Evolutionary conservation across 257 asterid species (phyloP).

Genomic region (Scutellaria baicalensis): DNA sequence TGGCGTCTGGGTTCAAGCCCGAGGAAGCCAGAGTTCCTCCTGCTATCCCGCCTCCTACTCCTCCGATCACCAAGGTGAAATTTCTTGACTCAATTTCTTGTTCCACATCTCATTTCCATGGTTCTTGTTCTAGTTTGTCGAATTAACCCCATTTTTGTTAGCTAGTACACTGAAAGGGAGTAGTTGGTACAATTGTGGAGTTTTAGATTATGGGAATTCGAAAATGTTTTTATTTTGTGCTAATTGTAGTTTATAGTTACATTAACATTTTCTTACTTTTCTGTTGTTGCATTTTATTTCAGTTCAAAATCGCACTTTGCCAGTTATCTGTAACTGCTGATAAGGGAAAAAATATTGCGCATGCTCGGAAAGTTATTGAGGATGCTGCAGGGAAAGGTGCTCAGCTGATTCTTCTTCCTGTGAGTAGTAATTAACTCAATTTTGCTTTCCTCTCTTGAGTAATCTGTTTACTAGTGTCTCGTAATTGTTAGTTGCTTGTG

Average conservation of each 20-base stretch:
- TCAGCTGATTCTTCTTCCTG: constrained; percentile 77
- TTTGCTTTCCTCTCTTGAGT: neutral
- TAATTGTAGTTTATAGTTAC: neutral
- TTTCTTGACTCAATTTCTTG: neutral
- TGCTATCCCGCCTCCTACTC: constrained; percentile 45
- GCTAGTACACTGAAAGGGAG: neutral
- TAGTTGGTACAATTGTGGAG: neutral
- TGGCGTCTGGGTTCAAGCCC: constrained; percentile 43
- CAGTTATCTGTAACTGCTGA: constrained; percentile 62
- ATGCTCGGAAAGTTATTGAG: constrained; percentile 54
- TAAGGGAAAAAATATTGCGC: constrained; percentile 60
- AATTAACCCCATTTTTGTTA: neutral
- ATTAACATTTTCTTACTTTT: neutral
- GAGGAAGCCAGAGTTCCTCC: constrained; percentile 78
- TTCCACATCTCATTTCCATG: neutral
- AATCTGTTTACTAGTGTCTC: neutral
- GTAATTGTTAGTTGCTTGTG: neutral
- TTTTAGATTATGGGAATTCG: neutral
- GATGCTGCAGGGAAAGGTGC: constrained; percentile 71
- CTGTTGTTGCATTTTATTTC: constrained; percentile 19
- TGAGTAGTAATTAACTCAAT: constrained; percentile 15
- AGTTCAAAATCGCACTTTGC: constrained; percentile 88
- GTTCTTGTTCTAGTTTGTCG: neutral
- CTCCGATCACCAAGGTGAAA: constrained; percentile 56
- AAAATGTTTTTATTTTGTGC: neutral